phyloP scores from a whole-genome alignment of 1,284 basidiomycete species.

The Apiotrichum siamense region DNA sequence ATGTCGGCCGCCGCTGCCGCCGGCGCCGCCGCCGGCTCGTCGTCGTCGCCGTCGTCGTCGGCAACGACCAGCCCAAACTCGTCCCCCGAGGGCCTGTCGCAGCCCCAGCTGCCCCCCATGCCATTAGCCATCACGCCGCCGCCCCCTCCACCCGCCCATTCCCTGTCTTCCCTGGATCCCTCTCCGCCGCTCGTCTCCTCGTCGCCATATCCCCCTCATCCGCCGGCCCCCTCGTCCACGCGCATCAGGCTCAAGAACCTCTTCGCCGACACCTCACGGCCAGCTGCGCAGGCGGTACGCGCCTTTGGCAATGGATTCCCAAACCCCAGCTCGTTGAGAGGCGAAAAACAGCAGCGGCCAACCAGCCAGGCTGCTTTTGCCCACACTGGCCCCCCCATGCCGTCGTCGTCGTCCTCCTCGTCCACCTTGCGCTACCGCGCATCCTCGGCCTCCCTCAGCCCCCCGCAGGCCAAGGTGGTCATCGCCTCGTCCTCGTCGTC shows the following conservation, averaged over 20 bases:
- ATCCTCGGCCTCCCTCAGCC: no score
- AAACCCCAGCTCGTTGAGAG: neutral
- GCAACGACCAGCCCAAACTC: no score
- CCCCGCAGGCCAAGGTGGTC: no score
- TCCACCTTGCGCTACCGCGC: no score
- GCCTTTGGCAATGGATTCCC: slow-evolving; percentile 7
- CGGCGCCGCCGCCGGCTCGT: neutral
- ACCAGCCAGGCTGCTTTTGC: neutral
- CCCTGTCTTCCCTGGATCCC: slow-evolving; percentile 3
- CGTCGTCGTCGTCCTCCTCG: neutral
- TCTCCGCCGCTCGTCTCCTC: neutral
- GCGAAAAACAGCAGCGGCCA: neutral
- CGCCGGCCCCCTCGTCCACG: neutral
- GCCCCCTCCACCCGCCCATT: neutral
- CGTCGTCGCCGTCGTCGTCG: no score
- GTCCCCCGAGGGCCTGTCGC: neutral
- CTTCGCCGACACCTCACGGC: neutral
- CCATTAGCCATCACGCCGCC: neutral
- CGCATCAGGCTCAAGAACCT: neutral
- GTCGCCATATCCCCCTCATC: neutral
- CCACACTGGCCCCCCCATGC: no score
- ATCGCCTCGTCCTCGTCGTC: neutral
- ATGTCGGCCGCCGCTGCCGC: neutral
- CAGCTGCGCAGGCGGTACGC: neutral
- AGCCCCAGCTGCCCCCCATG: no score